Conservation (phyloP, 2,329 filamentous ascomycete genomes). For the Ophiostoma tasmaniense region DNA sequence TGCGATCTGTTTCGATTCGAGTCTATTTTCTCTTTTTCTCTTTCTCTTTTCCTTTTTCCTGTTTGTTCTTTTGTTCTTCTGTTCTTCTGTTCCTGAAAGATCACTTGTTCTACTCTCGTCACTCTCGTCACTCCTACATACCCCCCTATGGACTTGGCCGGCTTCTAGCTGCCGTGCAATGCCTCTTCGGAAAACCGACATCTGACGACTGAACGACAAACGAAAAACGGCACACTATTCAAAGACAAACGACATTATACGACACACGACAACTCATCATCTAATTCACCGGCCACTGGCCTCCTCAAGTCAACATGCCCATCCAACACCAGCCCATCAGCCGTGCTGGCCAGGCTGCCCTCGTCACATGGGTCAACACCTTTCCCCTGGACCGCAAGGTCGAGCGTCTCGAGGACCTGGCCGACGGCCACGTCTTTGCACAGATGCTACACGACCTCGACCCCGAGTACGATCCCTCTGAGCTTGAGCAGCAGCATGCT, state of each 20-base stretch:
- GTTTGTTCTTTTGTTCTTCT: not conserved
- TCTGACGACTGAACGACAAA: not conserved
- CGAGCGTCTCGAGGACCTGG: slow-evolving; percentile 43
- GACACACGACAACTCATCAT: not conserved
- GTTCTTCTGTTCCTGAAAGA: not conserved
- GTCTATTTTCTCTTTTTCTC: not conserved
- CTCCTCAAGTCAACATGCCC: slow-evolving; percentile 24
- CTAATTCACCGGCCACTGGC: not conserved
- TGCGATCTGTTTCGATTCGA: not conserved
- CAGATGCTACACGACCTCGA: slow-evolving; percentile 52
- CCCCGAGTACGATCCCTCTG: slow-evolving; percentile 44
- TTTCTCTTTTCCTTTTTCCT: not conserved
- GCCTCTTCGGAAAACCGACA: not conserved
- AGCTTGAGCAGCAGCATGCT: slow-evolving; percentile 41
- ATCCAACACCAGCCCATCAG: slow-evolving; percentile 29
- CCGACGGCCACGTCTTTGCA: slow-evolving; percentile 47
- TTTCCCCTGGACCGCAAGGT: slow-evolving; percentile 38
- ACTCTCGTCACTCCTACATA: not conserved
- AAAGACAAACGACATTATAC: not conserved
- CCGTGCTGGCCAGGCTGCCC: slow-evolving; percentile 42
- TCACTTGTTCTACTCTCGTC: not conserved
- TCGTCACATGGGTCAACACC: slow-evolving; percentile 47
- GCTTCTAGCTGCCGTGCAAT: slow-evolving; percentile 5
- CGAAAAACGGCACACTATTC: no score
- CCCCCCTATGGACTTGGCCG: not conserved